These are phyloP conservation scores for Allium cepa DNA, from an alignment of 106 monocot genomes.

Conservation along the genomic window DNA sequence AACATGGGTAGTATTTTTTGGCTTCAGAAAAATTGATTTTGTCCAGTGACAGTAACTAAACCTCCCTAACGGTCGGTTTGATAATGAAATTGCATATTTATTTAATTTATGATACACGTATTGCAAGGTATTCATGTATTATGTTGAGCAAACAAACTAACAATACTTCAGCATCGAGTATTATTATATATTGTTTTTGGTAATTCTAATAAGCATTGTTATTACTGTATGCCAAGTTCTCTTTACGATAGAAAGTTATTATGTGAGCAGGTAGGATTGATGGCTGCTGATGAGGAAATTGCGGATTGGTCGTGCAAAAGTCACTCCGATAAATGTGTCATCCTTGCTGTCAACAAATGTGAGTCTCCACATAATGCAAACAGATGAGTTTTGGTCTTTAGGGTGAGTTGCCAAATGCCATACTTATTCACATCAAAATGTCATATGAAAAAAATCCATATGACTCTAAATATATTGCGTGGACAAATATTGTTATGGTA, in stretches of 20 bases:
- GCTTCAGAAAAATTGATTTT: too few species aligned
- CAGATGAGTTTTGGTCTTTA: constrained; percentile 95
- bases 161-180: background rate
- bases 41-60: too few species aligned
- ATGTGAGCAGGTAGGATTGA: constrained; percentile 59
- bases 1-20: too few species aligned
- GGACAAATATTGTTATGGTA: too few species aligned
- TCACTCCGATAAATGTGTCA: constrained; percentile 38
- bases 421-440: background rate
- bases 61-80: too few species aligned
- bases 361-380: constrained; percentile 97
- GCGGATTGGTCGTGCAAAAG: constrained; percentile 83
- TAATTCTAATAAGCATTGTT: background rate
- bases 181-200: background rate
- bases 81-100: too few species aligned
- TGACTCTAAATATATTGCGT: too few species aligned
- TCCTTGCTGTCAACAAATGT: constrained; percentile 99
- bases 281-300: constrained; percentile 86
- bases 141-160: background rate
- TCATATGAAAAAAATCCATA: too few species aligned
- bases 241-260: constrained; percentile 8
- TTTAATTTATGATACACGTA: too few species aligned
- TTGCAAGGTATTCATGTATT: too few species aligned
- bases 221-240: background rate
- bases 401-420: constrained; percentile 35